A percentile compares a stretch with the other conserved stretches of the same genome.
Conservation (phyloP, 768 basidiomycete species). For the Suillus subalutaceus region DNA sequence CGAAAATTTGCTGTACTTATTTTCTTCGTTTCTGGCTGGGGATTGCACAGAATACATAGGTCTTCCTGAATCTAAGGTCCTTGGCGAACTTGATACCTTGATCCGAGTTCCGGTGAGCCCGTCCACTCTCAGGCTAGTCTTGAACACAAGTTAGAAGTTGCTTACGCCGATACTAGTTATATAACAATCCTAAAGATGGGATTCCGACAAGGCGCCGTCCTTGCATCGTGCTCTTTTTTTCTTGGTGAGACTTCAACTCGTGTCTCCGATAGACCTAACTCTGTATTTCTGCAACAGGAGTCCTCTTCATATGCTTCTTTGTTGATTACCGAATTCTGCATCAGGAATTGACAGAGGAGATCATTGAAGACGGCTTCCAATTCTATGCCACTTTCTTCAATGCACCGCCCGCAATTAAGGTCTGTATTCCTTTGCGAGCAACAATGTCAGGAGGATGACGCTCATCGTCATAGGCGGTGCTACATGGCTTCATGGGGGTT, state of each 20-base stretch:
- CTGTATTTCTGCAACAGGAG: constrained; percentile 48
- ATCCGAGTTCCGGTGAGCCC: not conserved
- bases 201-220: constrained; percentile 87
- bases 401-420: constrained; percentile 93
- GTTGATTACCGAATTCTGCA: constrained; percentile 89
- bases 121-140: not conserved
- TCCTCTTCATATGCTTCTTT: constrained; percentile 82
- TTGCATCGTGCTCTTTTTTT: constrained; percentile 88
- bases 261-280: constrained; percentile 21
- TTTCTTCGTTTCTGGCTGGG: not conserved
- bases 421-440: constrained; percentile 32
- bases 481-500: constrained; percentile 84
- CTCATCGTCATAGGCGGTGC: constrained; percentile 59
- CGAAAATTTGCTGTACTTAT: not conserved
- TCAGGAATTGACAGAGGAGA: constrained; percentile 61
- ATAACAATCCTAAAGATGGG: constrained; percentile 55
- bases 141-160: not conserved
- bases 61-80: not conserved
- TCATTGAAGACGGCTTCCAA: constrained; percentile 76
- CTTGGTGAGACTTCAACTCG: constrained; percentile 58
- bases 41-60: not conserved
- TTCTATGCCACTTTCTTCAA: constrained; percentile 95
- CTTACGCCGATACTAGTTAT: not conserved
- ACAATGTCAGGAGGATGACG: not conserved
- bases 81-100: not conserved